A percentile compares a stretch with the other conserved stretches of the same genome.
Evolutionary conservation across 192 early-diverging fungal species (phyloP).

Genomic region (Backusella liffmaniae): DNA sequence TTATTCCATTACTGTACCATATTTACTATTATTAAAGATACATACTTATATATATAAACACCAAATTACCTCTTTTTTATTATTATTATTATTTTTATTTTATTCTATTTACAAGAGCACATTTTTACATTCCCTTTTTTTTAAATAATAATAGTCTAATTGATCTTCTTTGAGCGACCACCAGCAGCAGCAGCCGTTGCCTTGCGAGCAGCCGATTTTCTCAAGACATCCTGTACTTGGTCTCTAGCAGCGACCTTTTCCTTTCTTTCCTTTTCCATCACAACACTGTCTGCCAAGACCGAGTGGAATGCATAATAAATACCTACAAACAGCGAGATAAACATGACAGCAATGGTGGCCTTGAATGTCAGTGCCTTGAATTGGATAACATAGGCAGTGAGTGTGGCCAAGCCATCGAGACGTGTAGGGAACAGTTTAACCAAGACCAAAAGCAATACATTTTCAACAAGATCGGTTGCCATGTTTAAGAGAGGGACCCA

Average conservation of each 20-base stretch:
- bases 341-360: slow-evolving; percentile 4
- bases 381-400: slow-evolving; percentile 14
- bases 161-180: background rate
- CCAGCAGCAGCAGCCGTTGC: background rate
- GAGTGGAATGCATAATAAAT: slow-evolving; percentile 33
- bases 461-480: slow-evolving; percentile 23
- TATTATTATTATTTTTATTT: background rate
- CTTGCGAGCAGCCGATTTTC: background rate
- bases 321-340: slow-evolving; percentile 17
- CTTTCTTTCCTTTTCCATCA: slow-evolving; percentile 33
- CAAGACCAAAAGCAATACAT: slow-evolving; percentile 5
- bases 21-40: background rate
- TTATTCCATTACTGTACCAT: background rate
- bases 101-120: background rate
- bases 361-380: slow-evolving; percentile 20
- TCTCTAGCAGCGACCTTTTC: slow-evolving; percentile 3
- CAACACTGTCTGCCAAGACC: slow-evolving; percentile 32
- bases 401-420: background rate
- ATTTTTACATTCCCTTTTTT: background rate
- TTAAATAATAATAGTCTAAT: background rate
- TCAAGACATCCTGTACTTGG: slow-evolving; percentile 15
- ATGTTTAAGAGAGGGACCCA: slow-evolving; percentile 18
- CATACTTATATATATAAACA: background rate
- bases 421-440: slow-evolving; percentile 20
- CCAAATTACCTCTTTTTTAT: background rate